phyloP scores from a whole-genome alignment of 2,329 filamentous ascomycete species.

The Colletotrichum lupini region DNA sequence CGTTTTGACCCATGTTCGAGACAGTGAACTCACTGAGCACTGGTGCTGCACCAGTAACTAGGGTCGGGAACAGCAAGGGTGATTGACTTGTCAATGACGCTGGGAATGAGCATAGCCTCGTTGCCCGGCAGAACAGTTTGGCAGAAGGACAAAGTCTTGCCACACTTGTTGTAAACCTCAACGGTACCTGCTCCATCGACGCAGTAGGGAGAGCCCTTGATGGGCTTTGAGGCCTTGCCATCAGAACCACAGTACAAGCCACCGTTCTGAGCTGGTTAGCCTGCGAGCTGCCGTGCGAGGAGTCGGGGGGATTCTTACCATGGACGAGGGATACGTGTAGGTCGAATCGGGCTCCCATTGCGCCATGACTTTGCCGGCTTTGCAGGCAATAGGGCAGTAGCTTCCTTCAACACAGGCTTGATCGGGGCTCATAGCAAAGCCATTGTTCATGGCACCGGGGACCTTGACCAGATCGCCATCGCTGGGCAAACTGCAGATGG shows the following conservation, averaged over 20 bases:
- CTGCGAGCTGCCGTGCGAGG: neutral
- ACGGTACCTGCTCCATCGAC: conserved; percentile 75
- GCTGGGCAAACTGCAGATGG: conserved; percentile 71
- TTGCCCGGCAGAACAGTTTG: conserved; percentile 84
- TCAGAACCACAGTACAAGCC: conserved; percentile 77
- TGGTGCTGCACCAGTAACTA: conserved; percentile 77
- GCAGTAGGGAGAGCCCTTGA: conserved; percentile 75
- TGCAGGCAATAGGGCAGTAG: conserved; percentile 84
- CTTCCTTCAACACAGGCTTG: conserved; percentile 73
- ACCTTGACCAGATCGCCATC: conserved; percentile 75
- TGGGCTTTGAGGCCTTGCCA: conserved; percentile 76
- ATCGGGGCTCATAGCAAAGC: conserved; percentile 85
- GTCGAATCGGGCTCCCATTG: conserved; percentile 81
- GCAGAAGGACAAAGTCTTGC: conserved; percentile 75
- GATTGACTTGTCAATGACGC: conserved; percentile 67
- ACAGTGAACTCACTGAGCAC: conserved; percentile 74
- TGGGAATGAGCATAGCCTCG: conserved; percentile 86
- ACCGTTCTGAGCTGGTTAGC: conserved; percentile 65
- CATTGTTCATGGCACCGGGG: conserved; percentile 72
- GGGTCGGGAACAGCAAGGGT: conserved; percentile 76
- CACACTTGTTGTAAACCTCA: conserved; percentile 73
- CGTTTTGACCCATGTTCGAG: neutral
- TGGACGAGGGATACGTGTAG: conserved; percentile 77
- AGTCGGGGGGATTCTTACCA: conserved; percentile 58
- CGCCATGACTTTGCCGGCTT: conserved; percentile 78